phyloP scores from a whole-genome alignment of 2,329 filamentous ascomycete genomes.

The Cryphonectria carpinicola region DNA sequence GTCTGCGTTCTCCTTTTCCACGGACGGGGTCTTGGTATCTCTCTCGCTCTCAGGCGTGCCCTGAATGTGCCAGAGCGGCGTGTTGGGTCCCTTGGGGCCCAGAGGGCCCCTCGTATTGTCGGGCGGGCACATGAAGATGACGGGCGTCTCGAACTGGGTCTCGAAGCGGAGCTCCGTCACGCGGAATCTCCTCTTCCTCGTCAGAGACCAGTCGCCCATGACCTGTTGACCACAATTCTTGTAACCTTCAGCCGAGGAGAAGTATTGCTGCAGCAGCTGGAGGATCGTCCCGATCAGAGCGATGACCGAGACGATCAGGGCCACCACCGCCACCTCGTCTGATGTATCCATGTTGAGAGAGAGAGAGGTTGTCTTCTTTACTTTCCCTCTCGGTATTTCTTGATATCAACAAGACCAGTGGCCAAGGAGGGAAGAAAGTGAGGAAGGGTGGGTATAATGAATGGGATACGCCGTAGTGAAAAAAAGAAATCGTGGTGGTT shows the following conservation, averaged over 20 bases:
- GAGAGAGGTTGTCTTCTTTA: background rate
- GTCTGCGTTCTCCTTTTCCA: conserved; percentile 24
- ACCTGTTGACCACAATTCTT: conserved; percentile 52
- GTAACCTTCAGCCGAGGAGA: conserved; percentile 54
- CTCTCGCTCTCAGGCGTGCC: conserved; percentile 43
- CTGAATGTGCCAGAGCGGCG: conserved; percentile 30
- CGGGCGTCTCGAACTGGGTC: conserved; percentile 53
- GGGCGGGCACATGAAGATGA: conserved; percentile 54
- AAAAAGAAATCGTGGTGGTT: background rate
- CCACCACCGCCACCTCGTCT: conserved; percentile 47
- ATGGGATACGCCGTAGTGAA: background rate
- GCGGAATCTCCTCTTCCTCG: conserved; percentile 46
- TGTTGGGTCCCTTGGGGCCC: background rate
- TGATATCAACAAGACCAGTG: background rate
- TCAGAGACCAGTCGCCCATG: conserved; percentile 51
- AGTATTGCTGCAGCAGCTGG: conserved; percentile 56
- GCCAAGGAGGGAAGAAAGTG: background rate
- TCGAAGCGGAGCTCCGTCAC: conserved; percentile 53
- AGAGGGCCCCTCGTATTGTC: conserved; percentile 42
- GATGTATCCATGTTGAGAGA: conserved; percentile 31
- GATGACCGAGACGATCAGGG: conserved; percentile 52
- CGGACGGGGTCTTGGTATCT: conserved; percentile 34
- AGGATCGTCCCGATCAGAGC: conserved; percentile 50
- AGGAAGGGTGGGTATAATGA: no score
- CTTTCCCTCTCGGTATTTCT: background rate